Conservation (phyloP, 306 rosid species). For the Datisca glomerata region DNA sequence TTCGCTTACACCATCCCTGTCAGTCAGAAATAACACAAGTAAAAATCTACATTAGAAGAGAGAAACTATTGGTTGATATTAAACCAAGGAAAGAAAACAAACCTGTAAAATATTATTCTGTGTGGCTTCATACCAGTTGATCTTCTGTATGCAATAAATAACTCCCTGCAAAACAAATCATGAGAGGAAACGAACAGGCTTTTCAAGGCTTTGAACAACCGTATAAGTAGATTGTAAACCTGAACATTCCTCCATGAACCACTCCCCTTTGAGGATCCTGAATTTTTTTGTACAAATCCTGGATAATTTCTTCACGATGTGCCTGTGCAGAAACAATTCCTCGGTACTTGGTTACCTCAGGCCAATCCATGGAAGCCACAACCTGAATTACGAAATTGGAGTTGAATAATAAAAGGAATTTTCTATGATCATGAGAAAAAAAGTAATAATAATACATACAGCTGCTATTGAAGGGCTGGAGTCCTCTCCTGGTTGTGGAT, state of each 20-base stretch:
- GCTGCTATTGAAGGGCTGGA: constrained; percentile 77
- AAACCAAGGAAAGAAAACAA: not conserved
- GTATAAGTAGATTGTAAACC: constrained; percentile 2
- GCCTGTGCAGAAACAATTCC: constrained; percentile 58
- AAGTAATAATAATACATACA: constrained; percentile 23
- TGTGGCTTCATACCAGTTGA: constrained; percentile 26
- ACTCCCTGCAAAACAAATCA: constrained; percentile 33
- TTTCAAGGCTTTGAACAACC: not conserved
- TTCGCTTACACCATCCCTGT: constrained; percentile 85
- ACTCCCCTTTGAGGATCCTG: constrained; percentile 27
- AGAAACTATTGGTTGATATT: not conserved
- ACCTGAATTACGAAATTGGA: constrained; percentile 26
- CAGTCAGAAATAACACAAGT: too few species aligned
- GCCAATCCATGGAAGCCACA: constrained; percentile 97
- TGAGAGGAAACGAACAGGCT: not conserved
- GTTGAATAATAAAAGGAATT: not conserved
- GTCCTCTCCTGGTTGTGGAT: constrained; percentile 71
- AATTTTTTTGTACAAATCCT: constrained; percentile 30
- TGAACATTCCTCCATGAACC: constrained; percentile 49
- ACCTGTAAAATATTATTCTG: constrained; percentile 84
- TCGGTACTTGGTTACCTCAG: constrained; percentile 41
- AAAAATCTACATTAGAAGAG: not conserved
- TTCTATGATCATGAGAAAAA: too few species aligned
- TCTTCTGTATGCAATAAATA: constrained; percentile 23
- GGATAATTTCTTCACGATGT: constrained; percentile 57